Evolutionary conservation across 495 filamentous ascomycete species (phyloP), one percentile per base, ranked within the genome.

Genomic region (Aspergillus carlsbadensis): DNA sequence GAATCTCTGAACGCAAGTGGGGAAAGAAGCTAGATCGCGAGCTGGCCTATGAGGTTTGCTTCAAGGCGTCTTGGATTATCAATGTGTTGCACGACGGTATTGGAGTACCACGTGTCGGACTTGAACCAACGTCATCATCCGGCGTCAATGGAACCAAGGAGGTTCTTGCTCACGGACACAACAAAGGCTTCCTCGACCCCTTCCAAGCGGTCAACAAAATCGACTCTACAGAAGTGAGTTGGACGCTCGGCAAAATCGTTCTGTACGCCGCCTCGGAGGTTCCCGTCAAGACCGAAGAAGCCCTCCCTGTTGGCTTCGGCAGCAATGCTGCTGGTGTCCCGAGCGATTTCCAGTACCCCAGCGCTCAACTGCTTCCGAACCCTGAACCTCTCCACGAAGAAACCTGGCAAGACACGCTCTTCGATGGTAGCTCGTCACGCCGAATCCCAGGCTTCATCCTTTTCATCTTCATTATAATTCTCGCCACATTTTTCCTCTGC

Each of bases 161-260:
- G 60, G 73, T 90, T 0, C 66, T 90, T 6, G 78, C 86, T 36
- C 78, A 83, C 48, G 88, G 84, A 11, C 87, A 90, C 59, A 76
- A 86, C 34, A 90, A 89, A 67, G 92, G 91, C 2, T 96, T 89
- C 62, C 69, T 94, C 3, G 87, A 92, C 60, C 83, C 95, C 0
- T 99, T 99, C 73, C 89, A 96, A 69, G 85, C 94, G 1, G 89
- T 97, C 21, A 85, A 98, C 70, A 96, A 96, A 74, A 92, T 99
- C 58, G 82, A 90, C 59, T 88, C 83, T 36, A 88, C 90, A 13
- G 94, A 99, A 74, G 89, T 99, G n/a, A 95, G 90, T 73, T 99
- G 94, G 94, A 98, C 94, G 0, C 75, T 99, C 0, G 94, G 94
- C 3, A 96, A 96, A 71, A 97, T 98, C 79, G 86, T 98, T n/a